Evolutionary conservation across 176 grass and related monocot species (phyloP).

Genomic region (Triticum turgidum): DNA sequence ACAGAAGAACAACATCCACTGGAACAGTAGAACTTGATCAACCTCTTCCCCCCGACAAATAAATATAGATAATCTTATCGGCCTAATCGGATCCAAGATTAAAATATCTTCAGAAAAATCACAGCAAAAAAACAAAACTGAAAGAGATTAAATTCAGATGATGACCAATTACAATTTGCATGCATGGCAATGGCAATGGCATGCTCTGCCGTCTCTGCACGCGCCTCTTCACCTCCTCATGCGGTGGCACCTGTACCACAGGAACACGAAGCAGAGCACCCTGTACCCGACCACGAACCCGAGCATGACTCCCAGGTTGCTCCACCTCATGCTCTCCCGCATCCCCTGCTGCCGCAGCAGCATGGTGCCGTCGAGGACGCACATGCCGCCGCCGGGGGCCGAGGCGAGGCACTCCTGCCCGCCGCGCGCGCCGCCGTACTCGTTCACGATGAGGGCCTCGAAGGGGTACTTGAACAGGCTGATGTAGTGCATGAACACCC

Average conservation of each 20-base stretch:
- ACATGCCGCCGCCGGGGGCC: slow-evolving; percentile 29
- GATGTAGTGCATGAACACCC: slow-evolving; percentile 96
- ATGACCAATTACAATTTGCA: slow-evolving; percentile 34
- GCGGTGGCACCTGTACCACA: slow-evolving; percentile 78
- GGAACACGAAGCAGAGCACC: slow-evolving; percentile 76
- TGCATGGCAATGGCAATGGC: background rate
- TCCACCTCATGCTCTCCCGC: slow-evolving; percentile 72
- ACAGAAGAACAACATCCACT: background rate
- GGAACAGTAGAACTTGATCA: slow-evolving; percentile 10
- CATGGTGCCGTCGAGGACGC: slow-evolving; percentile 59
- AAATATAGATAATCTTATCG: slow-evolving; percentile 31
- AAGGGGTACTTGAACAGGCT: slow-evolving; percentile 98
- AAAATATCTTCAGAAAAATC: slow-evolving; percentile 20
- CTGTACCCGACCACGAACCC: slow-evolving; percentile 77
- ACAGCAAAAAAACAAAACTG: background rate
- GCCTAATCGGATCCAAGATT: slow-evolving; percentile 29
- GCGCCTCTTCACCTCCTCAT: slow-evolving; percentile 44
- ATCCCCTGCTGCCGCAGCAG: slow-evolving; percentile 78
- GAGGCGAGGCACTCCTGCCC: slow-evolving; percentile 53
- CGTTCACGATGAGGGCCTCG: slow-evolving; percentile 78
- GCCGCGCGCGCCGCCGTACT: slow-evolving; percentile 74
- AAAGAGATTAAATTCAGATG: slow-evolving; percentile 2
- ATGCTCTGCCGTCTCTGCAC: slow-evolving; percentile 2
- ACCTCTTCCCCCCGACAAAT: slow-evolving; percentile 13
- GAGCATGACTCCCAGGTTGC: slow-evolving; percentile 72